These are phyloP conservation scores for Ziziphus jujuba DNA, from an alignment of 306 rosid genomes.

Conservation along the genomic window DNA sequence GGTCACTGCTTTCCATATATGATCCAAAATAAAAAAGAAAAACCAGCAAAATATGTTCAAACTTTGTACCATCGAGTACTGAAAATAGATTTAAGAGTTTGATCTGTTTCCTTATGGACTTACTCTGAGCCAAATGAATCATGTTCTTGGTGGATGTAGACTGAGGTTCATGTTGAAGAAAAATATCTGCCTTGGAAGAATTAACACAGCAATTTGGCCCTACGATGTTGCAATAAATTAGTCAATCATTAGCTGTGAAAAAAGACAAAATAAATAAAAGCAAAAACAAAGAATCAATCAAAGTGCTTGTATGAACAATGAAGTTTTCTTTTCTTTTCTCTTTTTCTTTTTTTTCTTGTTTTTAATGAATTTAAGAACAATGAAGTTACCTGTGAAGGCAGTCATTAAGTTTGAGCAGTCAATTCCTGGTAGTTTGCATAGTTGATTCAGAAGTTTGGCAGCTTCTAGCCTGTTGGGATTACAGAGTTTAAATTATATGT, in stretches of 20 bases:
- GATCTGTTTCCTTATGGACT: conserved; percentile 9
- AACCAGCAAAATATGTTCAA: not conserved
- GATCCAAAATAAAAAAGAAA: not conserved
- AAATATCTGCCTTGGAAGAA: conserved; percentile 41
- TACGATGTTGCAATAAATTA: not conserved
- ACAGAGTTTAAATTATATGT: no score
- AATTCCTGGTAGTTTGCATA: not conserved
- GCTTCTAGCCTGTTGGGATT: not conserved
- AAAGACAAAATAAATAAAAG: not conserved
- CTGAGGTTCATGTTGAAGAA: conserved; percentile 58
- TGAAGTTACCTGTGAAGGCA: not conserved
- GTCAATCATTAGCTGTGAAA: not conserved
- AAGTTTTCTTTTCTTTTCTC: no score
- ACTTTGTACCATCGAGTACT: no score
- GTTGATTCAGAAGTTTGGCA: not conserved
- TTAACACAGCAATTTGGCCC: conserved; percentile 49
- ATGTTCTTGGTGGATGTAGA: conserved; percentile 73
- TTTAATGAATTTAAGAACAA: not conserved
- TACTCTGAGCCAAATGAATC: conserved; percentile 77
- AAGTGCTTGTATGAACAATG: no score
- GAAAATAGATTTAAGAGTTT: no score
- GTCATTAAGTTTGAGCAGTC: not conserved
- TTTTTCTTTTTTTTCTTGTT: no score
- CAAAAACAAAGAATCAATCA: not conserved
- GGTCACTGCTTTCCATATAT: conserved; percentile 49